Conservation (phyloP, 208 protist genomes). For the Tritrichomonas musculus region DNA sequence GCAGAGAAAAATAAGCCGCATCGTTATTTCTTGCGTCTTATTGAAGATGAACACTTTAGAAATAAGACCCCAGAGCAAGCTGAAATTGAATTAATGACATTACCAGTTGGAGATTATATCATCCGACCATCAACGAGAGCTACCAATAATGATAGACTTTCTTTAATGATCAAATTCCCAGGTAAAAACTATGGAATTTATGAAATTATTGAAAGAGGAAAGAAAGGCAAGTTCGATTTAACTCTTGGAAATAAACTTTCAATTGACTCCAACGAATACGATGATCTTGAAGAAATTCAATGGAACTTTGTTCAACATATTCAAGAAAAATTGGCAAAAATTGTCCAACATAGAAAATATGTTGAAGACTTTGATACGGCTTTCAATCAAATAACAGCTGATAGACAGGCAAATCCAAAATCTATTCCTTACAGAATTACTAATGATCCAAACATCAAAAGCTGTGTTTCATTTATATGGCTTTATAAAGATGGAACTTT, state of each 20-base stretch:
- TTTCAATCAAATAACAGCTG: not conserved
- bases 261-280: not conserved
- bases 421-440: not conserved
- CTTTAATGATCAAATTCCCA: constrained; percentile 7
- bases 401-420: not conserved
- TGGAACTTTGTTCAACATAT: not conserved
- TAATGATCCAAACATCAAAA: not conserved
- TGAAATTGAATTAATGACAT: not conserved
- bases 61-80: not conserved
- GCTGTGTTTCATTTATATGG: not conserved
- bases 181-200: not conserved
- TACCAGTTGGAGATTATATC: not conserved
- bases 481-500: not conserved
- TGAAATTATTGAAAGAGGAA: not conserved
- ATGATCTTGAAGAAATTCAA: constrained; percentile 14
- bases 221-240: not conserved
- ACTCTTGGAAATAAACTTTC: not conserved
- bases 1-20: not conserved
- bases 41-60: not conserved
- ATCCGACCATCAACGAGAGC: not conserved
- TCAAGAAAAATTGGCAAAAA: not conserved
- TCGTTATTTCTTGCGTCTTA: not conserved
- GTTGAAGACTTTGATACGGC: not conserved
- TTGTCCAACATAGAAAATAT: not conserved
- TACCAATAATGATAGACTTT: not conserved